Evolutionary conservation across 768 basidiomycete species (phyloP).

Genomic region (Nidularia pulvinata): DNA sequence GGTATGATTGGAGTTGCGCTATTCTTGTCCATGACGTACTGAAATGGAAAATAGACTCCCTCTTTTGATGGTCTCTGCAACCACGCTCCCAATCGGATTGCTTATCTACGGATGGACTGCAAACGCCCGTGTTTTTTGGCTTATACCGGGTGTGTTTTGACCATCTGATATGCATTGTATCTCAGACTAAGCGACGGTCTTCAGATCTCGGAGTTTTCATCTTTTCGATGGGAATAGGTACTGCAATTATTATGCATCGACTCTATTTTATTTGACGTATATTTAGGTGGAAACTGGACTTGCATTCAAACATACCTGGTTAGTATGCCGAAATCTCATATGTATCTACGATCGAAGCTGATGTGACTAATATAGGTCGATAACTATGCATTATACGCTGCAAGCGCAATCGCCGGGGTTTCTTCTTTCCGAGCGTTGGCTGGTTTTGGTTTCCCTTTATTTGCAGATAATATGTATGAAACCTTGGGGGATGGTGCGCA

Average conservation of each 20-base stretch:
- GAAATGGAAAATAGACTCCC: constrained; percentile 16
- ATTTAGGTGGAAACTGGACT: constrained; percentile 31
- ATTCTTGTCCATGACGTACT: constrained; percentile 1
- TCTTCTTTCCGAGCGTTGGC: constrained; percentile 53
- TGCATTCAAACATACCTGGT: constrained; percentile 61
- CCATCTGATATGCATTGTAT: not conserved
- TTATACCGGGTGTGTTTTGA: constrained; percentile 44
- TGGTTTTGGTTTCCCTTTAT: constrained; percentile 66
- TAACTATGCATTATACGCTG: constrained; percentile 77
- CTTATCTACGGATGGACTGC: constrained; percentile 67
- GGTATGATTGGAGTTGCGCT: constrained; percentile 18
- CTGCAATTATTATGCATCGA: constrained; percentile 1
- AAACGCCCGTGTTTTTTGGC: constrained; percentile 51
- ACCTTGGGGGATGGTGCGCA: constrained; percentile 41
- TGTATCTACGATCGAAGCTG: not conserved
- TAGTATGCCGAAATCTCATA: constrained; percentile 25
- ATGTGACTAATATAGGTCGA: constrained; percentile 59
- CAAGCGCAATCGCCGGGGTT: constrained; percentile 57
- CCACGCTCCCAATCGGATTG: constrained; percentile 57
- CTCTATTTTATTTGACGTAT: constrained; percentile 8
- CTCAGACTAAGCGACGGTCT: constrained; percentile 1
- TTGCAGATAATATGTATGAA: constrained; percentile 56
- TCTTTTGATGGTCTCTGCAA: constrained; percentile 46
- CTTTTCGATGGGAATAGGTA: constrained; percentile 46
- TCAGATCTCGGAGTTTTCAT: constrained; percentile 40